Evolutionary conservation across 441 rosid genomes (phyloP).

Genomic region (Populus hybrid): DNA sequence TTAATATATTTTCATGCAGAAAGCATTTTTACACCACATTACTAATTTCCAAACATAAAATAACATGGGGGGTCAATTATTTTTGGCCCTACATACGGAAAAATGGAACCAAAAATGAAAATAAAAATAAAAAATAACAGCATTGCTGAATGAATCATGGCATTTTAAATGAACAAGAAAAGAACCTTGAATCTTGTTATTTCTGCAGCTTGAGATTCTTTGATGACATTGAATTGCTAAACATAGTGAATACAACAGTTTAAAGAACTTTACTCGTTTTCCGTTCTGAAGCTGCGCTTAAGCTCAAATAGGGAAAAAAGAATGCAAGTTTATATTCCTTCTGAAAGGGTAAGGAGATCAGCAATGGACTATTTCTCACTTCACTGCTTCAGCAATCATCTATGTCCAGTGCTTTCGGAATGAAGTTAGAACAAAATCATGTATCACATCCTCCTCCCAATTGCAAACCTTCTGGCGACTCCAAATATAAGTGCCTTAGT

Average conservation of each 20-base stretch:
- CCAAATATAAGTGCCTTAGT: constrained; percentile 79
- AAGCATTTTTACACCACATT: no score
- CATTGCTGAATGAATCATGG: background rate
- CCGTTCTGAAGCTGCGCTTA: constrained; percentile 15
- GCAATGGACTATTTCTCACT: constrained; percentile 10
- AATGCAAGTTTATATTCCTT: constrained; percentile 8
- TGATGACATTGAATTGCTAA: constrained; percentile 4
- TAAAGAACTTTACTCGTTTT: constrained; percentile 7
- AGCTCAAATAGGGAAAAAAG: constrained; percentile 7
- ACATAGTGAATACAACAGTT: constrained; percentile 12
- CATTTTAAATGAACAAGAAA: background rate
- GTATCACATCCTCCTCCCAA: constrained; percentile 61
- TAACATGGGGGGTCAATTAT: background rate
- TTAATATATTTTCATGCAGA: no score
- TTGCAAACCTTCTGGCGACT: constrained; percentile 74
- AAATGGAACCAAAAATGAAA: background rate
- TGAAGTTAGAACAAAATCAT: background rate
- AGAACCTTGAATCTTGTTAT: constrained; percentile 18
- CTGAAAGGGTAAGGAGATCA: constrained; percentile 12
- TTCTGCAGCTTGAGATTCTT: constrained; percentile 21
- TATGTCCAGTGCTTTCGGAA: background rate
- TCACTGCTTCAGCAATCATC: constrained; percentile 3
- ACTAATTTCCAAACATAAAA: background rate
- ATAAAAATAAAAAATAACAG: background rate
- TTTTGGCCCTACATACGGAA: background rate